These are phyloP conservation scores for Yarrowia galli DNA, from an alignment of 1,139 yeast genomes.

Conservation along the genomic window DNA sequence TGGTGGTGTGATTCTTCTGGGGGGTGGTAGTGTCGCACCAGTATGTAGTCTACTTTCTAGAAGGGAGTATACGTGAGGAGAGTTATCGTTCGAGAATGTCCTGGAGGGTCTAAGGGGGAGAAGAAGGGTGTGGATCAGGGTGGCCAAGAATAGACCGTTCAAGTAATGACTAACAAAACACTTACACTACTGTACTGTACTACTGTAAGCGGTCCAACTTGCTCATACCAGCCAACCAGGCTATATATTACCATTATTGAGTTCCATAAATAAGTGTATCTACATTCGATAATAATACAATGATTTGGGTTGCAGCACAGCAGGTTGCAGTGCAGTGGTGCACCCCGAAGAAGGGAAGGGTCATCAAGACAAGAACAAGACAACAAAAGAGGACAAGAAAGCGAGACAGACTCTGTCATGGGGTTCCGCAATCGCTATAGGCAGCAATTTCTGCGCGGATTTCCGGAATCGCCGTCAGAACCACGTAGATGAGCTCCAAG, in stretches of 20 bases:
- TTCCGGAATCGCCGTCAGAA: constrained; percentile 23
- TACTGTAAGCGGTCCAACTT: too few relatives aligned
- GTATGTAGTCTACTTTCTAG: too few relatives aligned
- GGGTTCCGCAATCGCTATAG: constrained; percentile 29
- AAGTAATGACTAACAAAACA: too few relatives aligned
- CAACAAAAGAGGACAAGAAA: background rate
- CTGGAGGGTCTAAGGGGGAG: too few relatives aligned
- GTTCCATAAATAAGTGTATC: background rate
- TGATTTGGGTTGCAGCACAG: background rate
- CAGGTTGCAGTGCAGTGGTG: background rate
- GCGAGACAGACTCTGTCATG: background rate
- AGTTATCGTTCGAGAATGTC: too few relatives aligned
- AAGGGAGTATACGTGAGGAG: too few relatives aligned
- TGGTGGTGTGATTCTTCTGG: background rate
- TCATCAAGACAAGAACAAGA: background rate
- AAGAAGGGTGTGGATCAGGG: too few relatives aligned
- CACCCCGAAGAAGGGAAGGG: background rate
- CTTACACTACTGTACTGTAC: too few relatives aligned
- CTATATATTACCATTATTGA: background rate
- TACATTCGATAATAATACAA: constrained; percentile 20
- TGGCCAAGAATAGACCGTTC: too few relatives aligned
- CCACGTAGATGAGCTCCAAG: constrained; percentile 23
- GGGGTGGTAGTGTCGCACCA: too few relatives aligned
- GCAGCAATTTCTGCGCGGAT: constrained; percentile 26
- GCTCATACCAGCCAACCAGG: background rate